Percentiles rank a stretch among this genome's conserved stretches.
phyloP scores from a whole-genome alignment of 2,329 filamentous ascomycete genomes.

The Scytalidium lignicola region DNA sequence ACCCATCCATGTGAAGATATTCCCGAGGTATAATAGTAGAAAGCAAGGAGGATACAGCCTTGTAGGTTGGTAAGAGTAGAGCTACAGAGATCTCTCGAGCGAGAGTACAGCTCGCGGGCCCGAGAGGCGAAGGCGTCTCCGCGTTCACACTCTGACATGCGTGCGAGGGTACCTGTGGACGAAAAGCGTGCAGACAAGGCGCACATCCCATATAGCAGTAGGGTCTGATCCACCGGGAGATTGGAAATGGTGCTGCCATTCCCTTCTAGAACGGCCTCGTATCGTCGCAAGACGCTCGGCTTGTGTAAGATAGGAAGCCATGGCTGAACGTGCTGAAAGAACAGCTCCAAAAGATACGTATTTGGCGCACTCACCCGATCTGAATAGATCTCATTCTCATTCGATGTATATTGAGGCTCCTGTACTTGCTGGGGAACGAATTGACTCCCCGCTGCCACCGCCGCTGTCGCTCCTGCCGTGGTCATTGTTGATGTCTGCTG shows the following conservation, averaged over 20 bases:
- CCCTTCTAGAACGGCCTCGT: background rate
- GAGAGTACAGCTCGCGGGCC: background rate
- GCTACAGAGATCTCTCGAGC: background rate
- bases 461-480: too few species aligned
- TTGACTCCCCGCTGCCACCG: too few species aligned
- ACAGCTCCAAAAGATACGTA: background rate
- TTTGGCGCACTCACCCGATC: background rate
- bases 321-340: background rate
- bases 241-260: background rate
- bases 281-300: background rate
- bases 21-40: constrained; percentile 1
- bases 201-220: background rate
- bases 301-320: background rate
- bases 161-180: background rate
- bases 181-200: constrained; percentile 7
- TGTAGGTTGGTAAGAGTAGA: constrained; percentile 2
- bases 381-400: background rate
- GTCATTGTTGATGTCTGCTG: too few species aligned
- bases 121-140: background rate
- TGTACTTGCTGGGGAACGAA: too few species aligned
- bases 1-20: background rate
- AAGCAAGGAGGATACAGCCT: constrained; percentile 6
- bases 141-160: background rate
- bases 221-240: background rate
- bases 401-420: background rate